A percentile compares a stretch with the other conserved stretches of the same genome.
phyloP scores from a whole-genome alignment of 225 moss, liverwort and hornwort genomes.

The Climacium dendroides region DNA sequence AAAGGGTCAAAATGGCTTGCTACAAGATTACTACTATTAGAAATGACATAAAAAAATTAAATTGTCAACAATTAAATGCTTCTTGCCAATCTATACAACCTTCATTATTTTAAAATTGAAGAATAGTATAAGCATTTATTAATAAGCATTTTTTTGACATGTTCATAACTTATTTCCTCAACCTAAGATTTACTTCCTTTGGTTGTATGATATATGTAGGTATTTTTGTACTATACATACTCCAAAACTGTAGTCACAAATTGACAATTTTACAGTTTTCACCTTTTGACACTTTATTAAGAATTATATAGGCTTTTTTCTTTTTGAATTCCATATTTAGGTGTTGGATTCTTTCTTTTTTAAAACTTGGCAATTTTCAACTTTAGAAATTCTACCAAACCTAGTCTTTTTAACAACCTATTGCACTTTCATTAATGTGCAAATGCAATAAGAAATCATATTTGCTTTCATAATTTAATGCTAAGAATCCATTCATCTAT shows the following conservation, averaged over 20 bases:
- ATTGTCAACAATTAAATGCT: background rate
- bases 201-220: accelerated
- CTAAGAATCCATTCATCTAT: background rate
- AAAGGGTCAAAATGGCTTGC: accelerated
- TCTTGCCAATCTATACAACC: background rate
- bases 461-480: background rate
- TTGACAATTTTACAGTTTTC: background rate
- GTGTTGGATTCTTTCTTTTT: accelerated
- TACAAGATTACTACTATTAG: background rate
- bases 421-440: background rate
- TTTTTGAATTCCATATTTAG: too few species aligned
- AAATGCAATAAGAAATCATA: background rate
- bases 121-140: background rate
- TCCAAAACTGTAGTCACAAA: background rate
- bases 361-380: background rate
- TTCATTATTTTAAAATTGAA: background rate
- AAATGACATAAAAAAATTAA: background rate
- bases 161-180: background rate
- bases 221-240: accelerated
- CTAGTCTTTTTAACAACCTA: background rate
- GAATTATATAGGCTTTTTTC: accelerated
- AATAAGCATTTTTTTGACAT: background rate
- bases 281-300: background rate
- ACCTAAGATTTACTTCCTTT: accelerated
- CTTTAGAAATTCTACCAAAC: accelerated